phyloP scores from a whole-genome alignment of 2,329 filamentous ascomycete species.

The Aspergillus pseudoglaucus region DNA sequence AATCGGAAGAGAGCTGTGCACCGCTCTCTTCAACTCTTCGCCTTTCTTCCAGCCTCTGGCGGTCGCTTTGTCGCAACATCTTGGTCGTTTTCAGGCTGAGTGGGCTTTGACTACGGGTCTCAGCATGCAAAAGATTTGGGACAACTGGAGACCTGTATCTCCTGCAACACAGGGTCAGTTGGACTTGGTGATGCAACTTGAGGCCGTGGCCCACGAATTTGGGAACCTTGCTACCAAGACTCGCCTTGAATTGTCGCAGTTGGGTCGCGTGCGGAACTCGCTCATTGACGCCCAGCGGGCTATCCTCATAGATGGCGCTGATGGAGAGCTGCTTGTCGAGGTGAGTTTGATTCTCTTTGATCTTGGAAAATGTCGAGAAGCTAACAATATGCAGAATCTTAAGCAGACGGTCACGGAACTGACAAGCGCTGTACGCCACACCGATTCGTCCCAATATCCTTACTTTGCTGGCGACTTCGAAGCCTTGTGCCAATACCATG shows the following conservation, averaged over 20 bases:
- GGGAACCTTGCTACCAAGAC: conserved; percentile 32
- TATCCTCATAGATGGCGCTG: conserved; percentile 30
- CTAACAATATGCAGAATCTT: conserved; percentile 22
- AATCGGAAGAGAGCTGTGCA: conserved; percentile 29
- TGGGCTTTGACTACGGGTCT: conserved; percentile 70
- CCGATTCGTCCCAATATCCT: conserved; percentile 25
- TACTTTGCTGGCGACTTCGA: conserved; percentile 45
- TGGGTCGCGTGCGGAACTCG: conserved; percentile 31
- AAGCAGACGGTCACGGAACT: conserved; percentile 33
- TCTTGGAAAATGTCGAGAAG: neutral
- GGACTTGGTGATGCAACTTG: conserved; percentile 29
- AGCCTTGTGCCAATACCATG: conserved; percentile 41
- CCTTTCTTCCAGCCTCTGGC: conserved; percentile 22
- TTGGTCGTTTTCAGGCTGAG: conserved; percentile 57
- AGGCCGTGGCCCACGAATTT: conserved; percentile 31
- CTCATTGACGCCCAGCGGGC: conserved; percentile 33
- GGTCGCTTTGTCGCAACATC: conserved; percentile 20
- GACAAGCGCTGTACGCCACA: conserved; percentile 23
- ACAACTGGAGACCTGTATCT: conserved; percentile 57
- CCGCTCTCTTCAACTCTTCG: conserved; percentile 25
- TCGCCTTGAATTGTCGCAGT: conserved; percentile 28
- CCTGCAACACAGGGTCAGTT: conserved; percentile 33
- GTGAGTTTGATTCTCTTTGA: conserved; percentile 11
- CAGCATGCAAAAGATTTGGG: conserved; percentile 76
- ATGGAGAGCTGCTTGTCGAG: conserved; percentile 29